Conservation (phyloP, 768 basidiomycete species). For the Phylloporus arenicola region DNA sequence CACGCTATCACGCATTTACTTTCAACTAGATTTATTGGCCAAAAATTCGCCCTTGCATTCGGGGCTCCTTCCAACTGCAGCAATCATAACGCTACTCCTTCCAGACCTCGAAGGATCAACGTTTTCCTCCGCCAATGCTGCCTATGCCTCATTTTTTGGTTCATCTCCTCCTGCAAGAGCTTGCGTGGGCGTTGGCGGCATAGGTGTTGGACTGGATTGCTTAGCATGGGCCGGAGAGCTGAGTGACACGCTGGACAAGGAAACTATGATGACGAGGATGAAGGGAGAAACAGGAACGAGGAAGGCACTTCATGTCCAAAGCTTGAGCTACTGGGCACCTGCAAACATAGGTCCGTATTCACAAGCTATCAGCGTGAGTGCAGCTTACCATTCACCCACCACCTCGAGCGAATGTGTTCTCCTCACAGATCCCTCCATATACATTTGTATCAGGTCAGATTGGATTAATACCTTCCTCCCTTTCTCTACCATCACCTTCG, state of each 20-base stretch:
- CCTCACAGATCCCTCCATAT: constrained; percentile 57
- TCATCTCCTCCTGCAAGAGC: constrained; percentile 89
- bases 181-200: constrained; percentile 75
- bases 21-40: constrained; percentile 45
- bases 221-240: constrained; percentile 50
- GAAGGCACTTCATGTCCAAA: constrained; percentile 86
- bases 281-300: constrained; percentile 37
- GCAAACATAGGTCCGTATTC: constrained; percentile 99
- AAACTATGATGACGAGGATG: constrained; percentile 4
- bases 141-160: constrained; percentile 82
- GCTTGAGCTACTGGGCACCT: constrained; percentile 97
- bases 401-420: background rate
- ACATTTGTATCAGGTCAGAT: constrained; percentile 96
- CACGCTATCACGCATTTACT: background rate
- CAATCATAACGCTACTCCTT: constrained; percentile 79
- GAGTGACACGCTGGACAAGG: constrained; percentile 4
- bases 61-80: constrained; percentile 16
- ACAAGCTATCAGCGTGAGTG: constrained; percentile 76
- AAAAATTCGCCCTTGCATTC: constrained; percentile 34
- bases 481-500: constrained; percentile 57
- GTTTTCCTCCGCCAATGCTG: constrained; percentile 71
- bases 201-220: constrained; percentile 69
- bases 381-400: background rate
- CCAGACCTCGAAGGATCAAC: constrained; percentile 62
- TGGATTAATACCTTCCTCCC: constrained; percentile 71